phyloP scores from a whole-genome alignment of 176 grass and related monocot species.

The Zea luxurians region DNA sequence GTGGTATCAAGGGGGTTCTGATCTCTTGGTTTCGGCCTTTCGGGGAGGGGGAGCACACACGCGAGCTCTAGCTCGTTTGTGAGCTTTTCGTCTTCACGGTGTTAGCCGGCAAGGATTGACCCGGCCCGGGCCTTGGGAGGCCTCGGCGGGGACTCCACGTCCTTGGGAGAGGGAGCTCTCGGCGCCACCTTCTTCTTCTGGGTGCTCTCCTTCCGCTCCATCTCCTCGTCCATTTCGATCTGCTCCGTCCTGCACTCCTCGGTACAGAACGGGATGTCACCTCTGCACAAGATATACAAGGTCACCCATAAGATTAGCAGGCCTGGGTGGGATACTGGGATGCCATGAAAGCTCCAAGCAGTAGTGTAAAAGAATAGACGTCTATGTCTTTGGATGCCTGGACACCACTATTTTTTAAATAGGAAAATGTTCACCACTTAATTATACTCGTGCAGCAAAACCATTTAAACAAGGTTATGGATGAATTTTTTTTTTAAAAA shows the following conservation, averaged over 20 bases:
- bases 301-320: neutral
- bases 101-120: constrained; percentile 60
- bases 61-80: constrained; percentile 1
- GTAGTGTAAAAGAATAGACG: neutral
- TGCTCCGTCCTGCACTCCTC: constrained; percentile 71
- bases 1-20: constrained; percentile 30
- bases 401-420: neutral
- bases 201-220: constrained; percentile 46
- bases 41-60: neutral
- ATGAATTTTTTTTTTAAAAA: neutral
- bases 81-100: neutral
- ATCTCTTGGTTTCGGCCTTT: constrained; percentile 23
- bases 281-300: constrained; percentile 36
- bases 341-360: neutral
- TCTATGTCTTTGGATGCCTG: neutral
- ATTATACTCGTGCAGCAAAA: neutral
- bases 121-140: constrained; percentile 40
- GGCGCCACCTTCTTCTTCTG: constrained; percentile 36
- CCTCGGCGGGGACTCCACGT: constrained; percentile 44
- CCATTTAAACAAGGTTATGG: neutral
- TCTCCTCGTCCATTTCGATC: constrained; percentile 62
- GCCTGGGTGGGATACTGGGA: neutral
- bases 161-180: constrained; percentile 20
- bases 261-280: constrained; percentile 69
- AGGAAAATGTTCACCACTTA: neutral